phyloP scores from a whole-genome alignment of 2,329 filamentous ascomycete genomes.

The Dissoconium aciculare region DNA sequence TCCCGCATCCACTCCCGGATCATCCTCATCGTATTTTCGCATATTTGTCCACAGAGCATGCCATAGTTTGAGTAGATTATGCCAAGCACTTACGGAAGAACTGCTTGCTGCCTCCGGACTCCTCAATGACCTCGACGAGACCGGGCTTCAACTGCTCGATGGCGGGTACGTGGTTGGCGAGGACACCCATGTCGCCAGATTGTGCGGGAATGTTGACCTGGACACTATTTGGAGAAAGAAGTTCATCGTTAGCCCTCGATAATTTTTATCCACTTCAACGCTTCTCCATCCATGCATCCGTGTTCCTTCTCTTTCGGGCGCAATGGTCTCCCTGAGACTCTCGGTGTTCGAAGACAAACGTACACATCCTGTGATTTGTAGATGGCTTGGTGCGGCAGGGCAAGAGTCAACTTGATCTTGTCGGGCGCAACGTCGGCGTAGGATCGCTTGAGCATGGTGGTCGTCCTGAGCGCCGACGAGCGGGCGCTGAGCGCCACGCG shows the following conservation, averaged over 20 bases:
- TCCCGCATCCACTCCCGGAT: background rate
- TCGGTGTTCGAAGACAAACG: too few relatives aligned
- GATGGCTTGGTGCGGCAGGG: constrained; percentile 82
- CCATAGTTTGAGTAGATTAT: too few relatives aligned
- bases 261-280: constrained; percentile 12
- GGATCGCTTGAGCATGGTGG: constrained; percentile 55
- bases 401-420: constrained; percentile 90
- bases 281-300: constrained; percentile 7
- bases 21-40: too few relatives aligned
- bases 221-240: constrained; percentile 45
- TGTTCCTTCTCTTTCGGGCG: constrained; percentile 4
- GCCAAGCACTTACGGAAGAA: constrained; percentile 96
- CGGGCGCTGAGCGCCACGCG: constrained; percentile 75
- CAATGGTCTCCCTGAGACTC: constrained; percentile 5
- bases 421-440: constrained; percentile 52
- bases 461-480: constrained; percentile 57
- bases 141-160: constrained; percentile 99
- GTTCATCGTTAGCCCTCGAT: too few relatives aligned
- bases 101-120: constrained; percentile 79
- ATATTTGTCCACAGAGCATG: too few relatives aligned
- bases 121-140: constrained; percentile 87
- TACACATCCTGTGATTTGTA: constrained; percentile 60
- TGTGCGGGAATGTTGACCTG: constrained; percentile 99
- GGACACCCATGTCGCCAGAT: constrained; percentile 97
- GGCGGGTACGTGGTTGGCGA: constrained; percentile 95